Conservation (phyloP, 2,329 filamentous ascomycete genomes). For the Dactylellina haptotyla region DNA sequence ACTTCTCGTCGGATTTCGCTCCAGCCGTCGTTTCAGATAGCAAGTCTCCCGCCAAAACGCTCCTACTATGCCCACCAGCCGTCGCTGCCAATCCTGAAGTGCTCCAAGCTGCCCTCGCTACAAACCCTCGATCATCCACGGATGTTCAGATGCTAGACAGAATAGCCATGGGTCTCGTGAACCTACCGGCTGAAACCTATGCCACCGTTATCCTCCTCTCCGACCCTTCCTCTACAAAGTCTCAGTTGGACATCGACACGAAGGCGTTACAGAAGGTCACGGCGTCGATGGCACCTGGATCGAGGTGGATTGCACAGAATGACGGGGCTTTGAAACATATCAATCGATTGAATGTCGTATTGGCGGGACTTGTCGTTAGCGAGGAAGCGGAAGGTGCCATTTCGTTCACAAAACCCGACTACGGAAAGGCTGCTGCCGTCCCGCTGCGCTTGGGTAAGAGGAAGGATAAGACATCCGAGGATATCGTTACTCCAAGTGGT, state of each 20-base stretch:
- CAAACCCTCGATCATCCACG: constrained; percentile 74
- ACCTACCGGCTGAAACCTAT: constrained; percentile 80
- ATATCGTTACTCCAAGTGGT: neutral
- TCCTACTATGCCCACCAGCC: constrained; percentile 89
- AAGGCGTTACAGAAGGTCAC: constrained; percentile 65
- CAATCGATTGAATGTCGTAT: constrained; percentile 79
- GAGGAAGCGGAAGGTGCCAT: constrained; percentile 51
- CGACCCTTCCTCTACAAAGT: constrained; percentile 67
- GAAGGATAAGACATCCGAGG: constrained; percentile 63
- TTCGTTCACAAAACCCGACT: constrained; percentile 63
- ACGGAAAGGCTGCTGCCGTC: constrained; percentile 59
- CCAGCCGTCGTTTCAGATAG: constrained; percentile 22
- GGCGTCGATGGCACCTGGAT: constrained; percentile 76
- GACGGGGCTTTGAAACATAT: constrained; percentile 56
- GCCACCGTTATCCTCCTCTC: constrained; percentile 85
- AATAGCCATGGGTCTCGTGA: constrained; percentile 80
- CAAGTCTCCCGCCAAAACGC: constrained; percentile 68
- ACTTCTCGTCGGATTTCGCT: constrained; percentile 68
- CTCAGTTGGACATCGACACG: constrained; percentile 70
- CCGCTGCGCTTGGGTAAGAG: constrained; percentile 72
- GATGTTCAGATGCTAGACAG: constrained; percentile 99
- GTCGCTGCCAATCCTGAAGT: constrained; percentile 85
- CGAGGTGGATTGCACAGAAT: constrained; percentile 65
- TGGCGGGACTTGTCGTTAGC: constrained; percentile 74
- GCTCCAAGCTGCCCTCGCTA: constrained; percentile 75